Percentiles rank a stretch among this genome's conserved stretches.
These are phyloP conservation scores for Geotrichum macrosporum DNA, from an alignment of 1,139 yeast genomes.

Conservation along the genomic window DNA sequence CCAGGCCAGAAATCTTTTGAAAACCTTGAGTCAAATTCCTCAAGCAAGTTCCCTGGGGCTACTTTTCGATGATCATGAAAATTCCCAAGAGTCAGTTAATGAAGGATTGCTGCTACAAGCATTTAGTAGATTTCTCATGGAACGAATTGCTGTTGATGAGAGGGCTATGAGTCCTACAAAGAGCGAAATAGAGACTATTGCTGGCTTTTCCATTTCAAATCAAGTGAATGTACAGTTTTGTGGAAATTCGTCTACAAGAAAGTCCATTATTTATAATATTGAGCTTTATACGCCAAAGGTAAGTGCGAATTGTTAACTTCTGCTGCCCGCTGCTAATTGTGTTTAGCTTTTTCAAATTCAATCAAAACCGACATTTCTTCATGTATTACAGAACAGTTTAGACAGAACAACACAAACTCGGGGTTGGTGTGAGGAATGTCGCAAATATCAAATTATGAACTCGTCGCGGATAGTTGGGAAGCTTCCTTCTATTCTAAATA, in stretches of 20 bases:
- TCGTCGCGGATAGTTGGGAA: slow-evolving; percentile 47
- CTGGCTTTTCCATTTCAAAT: slow-evolving; percentile 16
- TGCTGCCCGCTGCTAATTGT: neutral
- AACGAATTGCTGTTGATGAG: slow-evolving; percentile 48
- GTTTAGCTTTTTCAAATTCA: slow-evolving; percentile 9
- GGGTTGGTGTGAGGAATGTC: slow-evolving; percentile 51
- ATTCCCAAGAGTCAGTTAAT: slow-evolving; percentile 14
- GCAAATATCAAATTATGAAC: slow-evolving; percentile 51
- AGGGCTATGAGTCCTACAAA: slow-evolving; percentile 9
- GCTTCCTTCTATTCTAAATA: slow-evolving; percentile 63
- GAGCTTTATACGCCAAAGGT: slow-evolving; percentile 16
- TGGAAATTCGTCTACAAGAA: slow-evolving; percentile 7
- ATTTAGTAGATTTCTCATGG: slow-evolving; percentile 58
- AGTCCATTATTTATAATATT: slow-evolving; percentile 14
- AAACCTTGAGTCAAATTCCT: slow-evolving; percentile 42
- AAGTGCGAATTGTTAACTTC: neutral
- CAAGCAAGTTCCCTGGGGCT: slow-evolving; percentile 46
- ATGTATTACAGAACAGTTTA: slow-evolving; percentile 58
- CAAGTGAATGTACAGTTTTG: slow-evolving; percentile 14
- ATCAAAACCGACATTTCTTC: slow-evolving; percentile 32
- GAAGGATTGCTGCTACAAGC: slow-evolving; percentile 46
- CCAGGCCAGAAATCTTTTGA: slow-evolving; percentile 66
- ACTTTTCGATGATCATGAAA: slow-evolving; percentile 44
- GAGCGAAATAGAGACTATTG: slow-evolving; percentile 16
- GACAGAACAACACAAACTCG: slow-evolving; percentile 46